Percentiles rank a stretch among this genome's conserved stretches.
These are phyloP conservation scores for Thelonectria rubi DNA, from an alignment of 2,329 filamentous ascomycete genomes.

Conservation along the genomic window DNA sequence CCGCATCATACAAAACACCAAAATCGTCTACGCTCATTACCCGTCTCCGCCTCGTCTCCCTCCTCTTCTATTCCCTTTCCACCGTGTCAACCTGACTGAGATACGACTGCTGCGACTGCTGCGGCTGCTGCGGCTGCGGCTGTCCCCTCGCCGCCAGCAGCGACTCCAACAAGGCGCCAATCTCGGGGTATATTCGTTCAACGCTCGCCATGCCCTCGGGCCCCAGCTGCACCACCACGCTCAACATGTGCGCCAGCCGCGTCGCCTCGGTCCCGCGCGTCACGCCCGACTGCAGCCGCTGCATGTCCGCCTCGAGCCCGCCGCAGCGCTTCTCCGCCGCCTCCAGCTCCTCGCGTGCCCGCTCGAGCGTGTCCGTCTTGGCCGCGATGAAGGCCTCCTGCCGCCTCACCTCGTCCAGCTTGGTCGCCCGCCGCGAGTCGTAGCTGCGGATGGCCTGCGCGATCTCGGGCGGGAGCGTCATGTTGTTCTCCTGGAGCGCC, in stretches of 20 bases:
- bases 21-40: conserved; percentile 7
- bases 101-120: conserved; percentile 14
- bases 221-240: conserved; percentile 40
- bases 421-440: conserved; percentile 37
- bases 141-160: conserved; percentile 35
- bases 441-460: conserved; percentile 41
- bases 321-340: conserved; percentile 32
- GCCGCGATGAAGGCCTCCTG: conserved; percentile 36
- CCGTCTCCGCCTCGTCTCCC: neutral
- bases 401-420: conserved; percentile 40
- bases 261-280: conserved; percentile 39
- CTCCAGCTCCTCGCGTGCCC: conserved; percentile 31
- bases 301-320: conserved; percentile 37
- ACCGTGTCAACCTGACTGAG: conserved; percentile 25
- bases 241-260: conserved; percentile 40
- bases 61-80: conserved; percentile 14
- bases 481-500: conserved; percentile 42
- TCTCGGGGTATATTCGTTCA: conserved; percentile 44
- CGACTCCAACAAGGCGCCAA: conserved; percentile 40
- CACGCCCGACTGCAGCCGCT: conserved; percentile 36
- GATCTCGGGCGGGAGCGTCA: conserved; percentile 40
- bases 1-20: conserved; percentile 16
- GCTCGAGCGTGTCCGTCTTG: conserved; percentile 33
- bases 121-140: conserved; percentile 2
- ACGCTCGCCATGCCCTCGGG: conserved; percentile 40